Conservation (phyloP, 1,284 basidiomycete species). For the Microbotryum violaceum region DNA sequence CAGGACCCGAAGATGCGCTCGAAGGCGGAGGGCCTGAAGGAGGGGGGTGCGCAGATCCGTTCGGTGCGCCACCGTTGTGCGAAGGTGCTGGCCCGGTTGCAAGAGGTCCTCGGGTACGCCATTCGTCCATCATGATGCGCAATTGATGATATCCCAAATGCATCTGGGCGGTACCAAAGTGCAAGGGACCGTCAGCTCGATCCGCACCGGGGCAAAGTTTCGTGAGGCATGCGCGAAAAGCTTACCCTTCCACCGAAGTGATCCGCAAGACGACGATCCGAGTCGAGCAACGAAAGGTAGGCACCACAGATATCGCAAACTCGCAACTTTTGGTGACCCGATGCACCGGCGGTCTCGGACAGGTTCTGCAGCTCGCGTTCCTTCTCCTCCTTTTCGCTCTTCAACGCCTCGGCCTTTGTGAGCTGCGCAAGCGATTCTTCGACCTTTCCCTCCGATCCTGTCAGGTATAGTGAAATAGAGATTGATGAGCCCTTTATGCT, state of each 20-base stretch:
- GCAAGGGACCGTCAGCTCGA: background rate
- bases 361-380: constrained; percentile 95
- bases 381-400: constrained; percentile 91
- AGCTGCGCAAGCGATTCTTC: constrained; percentile 98
- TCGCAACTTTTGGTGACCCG: constrained; percentile 96
- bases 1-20: constrained; percentile 3
- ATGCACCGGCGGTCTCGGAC: constrained; percentile 96
- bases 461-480: constrained; percentile 11
- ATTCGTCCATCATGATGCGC: constrained; percentile 82
- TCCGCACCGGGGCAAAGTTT: constrained; percentile 11
- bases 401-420: constrained; percentile 93
- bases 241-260: constrained; percentile 98
- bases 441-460: constrained; percentile 61
- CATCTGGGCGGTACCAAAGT: constrained; percentile 56
- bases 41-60: background rate
- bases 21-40: background rate
- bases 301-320: constrained; percentile 99
- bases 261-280: constrained; percentile 95
- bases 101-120: constrained; percentile 33
- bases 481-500: background rate
- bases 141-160: constrained; percentile 97
- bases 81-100: constrained; percentile 38
- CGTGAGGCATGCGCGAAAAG: constrained; percentile 8
- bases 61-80: background rate
- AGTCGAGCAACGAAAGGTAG: constrained; percentile 94